Conservation (phyloP, 139 green algal genomes). For the Tetraselmis striata region DNA sequence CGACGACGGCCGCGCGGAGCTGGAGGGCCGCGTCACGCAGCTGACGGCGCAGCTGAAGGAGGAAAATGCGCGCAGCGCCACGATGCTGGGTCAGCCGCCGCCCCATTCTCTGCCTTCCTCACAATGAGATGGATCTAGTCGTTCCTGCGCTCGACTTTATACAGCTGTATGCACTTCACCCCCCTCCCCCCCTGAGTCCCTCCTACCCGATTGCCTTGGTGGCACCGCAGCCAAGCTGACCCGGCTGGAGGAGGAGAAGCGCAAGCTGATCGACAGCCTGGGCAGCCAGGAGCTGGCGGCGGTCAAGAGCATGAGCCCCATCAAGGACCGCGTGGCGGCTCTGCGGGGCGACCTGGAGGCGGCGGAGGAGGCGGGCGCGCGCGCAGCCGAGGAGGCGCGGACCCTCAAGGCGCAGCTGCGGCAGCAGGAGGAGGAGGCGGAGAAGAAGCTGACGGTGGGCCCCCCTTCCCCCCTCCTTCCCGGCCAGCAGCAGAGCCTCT, state of each 20-base stretch:
- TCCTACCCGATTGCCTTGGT: too few species aligned
- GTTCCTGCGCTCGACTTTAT: too few species aligned
- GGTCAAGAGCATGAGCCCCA: background rate
- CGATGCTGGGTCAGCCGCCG: background rate
- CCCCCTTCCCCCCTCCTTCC: too few species aligned
- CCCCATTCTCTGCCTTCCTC: too few species aligned
- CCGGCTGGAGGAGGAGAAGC: conserved; percentile 2
- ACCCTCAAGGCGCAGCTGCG: conserved; percentile 2
- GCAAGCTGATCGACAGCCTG: background rate
- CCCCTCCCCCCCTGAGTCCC: too few species aligned
- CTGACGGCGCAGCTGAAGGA: background rate
- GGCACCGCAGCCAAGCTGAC: background rate
- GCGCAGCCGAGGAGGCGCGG: background rate
- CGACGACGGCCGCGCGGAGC: background rate
- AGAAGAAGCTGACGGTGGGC: conserved; percentile 1
- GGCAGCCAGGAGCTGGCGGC: background rate
- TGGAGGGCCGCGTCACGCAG: background rate
- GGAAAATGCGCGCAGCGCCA: background rate
- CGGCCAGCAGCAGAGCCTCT: too few species aligned
- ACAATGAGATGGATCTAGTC: too few species aligned
- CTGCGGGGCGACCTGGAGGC: background rate
- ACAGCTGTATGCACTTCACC: too few species aligned
- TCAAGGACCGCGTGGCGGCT: background rate
- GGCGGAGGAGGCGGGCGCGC: background rate
- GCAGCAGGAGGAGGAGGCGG: conserved; percentile 8